These are phyloP conservation scores for Trichoderma pleuroti DNA, from an alignment of 2,329 filamentous ascomycete species.

Conservation along the genomic window DNA sequence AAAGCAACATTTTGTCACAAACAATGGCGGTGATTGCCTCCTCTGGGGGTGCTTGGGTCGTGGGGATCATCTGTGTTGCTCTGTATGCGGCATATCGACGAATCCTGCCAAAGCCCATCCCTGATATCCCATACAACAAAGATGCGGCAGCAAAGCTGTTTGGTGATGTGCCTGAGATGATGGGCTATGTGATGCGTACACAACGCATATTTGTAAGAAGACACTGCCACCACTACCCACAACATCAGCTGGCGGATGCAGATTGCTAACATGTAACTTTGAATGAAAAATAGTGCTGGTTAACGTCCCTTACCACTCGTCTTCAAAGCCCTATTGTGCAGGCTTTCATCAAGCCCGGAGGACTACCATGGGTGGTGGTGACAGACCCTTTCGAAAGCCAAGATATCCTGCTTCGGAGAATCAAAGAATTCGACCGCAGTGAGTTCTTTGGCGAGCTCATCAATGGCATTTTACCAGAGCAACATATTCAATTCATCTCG, in stretches of 20 bases:
- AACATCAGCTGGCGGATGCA: neutral
- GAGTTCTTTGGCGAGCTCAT: neutral
- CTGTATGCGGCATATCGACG: conserved; percentile 6
- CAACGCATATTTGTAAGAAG: conserved; percentile 13
- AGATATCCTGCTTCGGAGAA: conserved; percentile 12
- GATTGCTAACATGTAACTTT: neutral
- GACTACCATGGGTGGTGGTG: conserved; percentile 3
- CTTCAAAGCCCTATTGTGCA: conserved; percentile 10
- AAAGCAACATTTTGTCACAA: neutral
- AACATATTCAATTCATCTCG: conserved; percentile 6
- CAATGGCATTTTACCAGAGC: conserved; percentile 5
- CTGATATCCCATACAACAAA: conserved; percentile 9
- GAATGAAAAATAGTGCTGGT: neutral
- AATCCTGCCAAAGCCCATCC: conserved; percentile 3
- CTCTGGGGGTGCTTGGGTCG: neutral
- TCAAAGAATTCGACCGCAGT: conserved; percentile 7
- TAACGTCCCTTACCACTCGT: conserved; percentile 6
- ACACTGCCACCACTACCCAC: neutral
- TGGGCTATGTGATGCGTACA: conserved; percentile 8
- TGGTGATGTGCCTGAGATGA: conserved; percentile 11
- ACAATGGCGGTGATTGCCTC: neutral
- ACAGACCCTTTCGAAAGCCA: conserved; percentile 10
- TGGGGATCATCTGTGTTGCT: neutral
- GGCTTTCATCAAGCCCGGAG: conserved; percentile 1
- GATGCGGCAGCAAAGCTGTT: conserved; percentile 2